A percentile compares a stretch with the other conserved stretches of the same genome.
These are phyloP conservation scores for Oryza officinalis DNA, from an alignment of 176 grass and related monocot species.

Conservation along the genomic window DNA sequence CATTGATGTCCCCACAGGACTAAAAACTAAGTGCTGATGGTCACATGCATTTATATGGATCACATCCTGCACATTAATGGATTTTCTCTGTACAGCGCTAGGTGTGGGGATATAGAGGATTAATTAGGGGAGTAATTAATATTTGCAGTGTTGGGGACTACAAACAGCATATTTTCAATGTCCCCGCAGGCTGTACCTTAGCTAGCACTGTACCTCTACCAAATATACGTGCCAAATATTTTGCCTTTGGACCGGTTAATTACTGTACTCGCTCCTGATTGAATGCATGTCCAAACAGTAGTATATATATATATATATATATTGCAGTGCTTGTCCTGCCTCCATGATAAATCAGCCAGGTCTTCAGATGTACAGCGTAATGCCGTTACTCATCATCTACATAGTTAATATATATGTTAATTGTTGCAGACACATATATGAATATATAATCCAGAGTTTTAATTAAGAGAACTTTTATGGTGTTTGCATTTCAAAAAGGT, in stretches of 20 bases:
- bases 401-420: no score
- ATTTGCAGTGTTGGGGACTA: slow-evolving; percentile 18
- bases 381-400: no score
- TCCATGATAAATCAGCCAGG: not conserved
- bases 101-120: not conserved
- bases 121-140: slow-evolving; percentile 35
- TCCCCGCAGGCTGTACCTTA: not conserved
- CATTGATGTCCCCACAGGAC: not conserved
- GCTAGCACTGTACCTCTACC: not conserved
- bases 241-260: not conserved
- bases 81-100: slow-evolving; percentile 1
- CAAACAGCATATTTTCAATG: slow-evolving; percentile 31
- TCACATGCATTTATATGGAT: slow-evolving; percentile 15
- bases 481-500: not conserved
- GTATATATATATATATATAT: not conserved
- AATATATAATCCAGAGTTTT: not conserved
- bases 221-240: not conserved
- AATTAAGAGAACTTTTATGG: no score
- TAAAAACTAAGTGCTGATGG: not conserved
- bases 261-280: not conserved
- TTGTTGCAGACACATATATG: no score
- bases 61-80: not conserved
- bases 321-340: not conserved
- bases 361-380: not conserved
- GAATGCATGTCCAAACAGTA: not conserved